A percentile compares a stretch with the other conserved stretches of the same genome.
Conservation (phyloP, 75 land plant species). For the Picea sitchensis region DNA sequence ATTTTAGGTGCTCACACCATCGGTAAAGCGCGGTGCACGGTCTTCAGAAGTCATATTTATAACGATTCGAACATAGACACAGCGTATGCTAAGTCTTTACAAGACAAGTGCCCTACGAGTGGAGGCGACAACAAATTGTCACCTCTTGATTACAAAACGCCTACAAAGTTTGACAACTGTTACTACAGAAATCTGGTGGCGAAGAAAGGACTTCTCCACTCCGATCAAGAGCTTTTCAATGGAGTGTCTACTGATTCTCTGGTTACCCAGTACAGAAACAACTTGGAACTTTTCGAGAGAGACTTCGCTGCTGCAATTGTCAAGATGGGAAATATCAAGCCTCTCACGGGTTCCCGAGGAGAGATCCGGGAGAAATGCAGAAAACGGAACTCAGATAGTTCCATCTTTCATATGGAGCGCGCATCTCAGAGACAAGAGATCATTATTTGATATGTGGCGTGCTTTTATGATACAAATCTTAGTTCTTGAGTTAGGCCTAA, state of each 20-base stretch:
- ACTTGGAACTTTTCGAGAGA: conserved; percentile 13
- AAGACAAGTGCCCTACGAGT: conserved; percentile 18
- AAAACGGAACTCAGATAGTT: background rate
- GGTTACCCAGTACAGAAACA: conserved; percentile 15
- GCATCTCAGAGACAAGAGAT: no score
- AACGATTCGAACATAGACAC: conserved; percentile 19
- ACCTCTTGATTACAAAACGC: conserved; percentile 41
- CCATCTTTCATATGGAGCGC: no score
- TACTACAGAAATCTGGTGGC: conserved; percentile 46
- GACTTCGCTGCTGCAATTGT: conserved; percentile 24
- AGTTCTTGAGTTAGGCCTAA: no score
- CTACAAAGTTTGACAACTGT: conserved; percentile 32
- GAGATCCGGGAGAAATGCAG: conserved; percentile 41
- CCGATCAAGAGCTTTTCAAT: conserved; percentile 47
- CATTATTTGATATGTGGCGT: no score
- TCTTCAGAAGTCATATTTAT: background rate
- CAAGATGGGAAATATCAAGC: conserved; percentile 32
- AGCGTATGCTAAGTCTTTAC: conserved; percentile 3
- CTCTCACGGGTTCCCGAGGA: conserved; percentile 16
- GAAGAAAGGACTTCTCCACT: conserved; percentile 43
- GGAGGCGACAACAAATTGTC: conserved; percentile 26
- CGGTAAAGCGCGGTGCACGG: background rate
- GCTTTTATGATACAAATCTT: no score
- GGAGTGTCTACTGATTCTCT: conserved; percentile 28
- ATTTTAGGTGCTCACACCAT: conserved; percentile 1